phyloP scores from a whole-genome alignment of 2,329 filamentous ascomycete genomes.

The Chalaropsis ovoidea region DNA sequence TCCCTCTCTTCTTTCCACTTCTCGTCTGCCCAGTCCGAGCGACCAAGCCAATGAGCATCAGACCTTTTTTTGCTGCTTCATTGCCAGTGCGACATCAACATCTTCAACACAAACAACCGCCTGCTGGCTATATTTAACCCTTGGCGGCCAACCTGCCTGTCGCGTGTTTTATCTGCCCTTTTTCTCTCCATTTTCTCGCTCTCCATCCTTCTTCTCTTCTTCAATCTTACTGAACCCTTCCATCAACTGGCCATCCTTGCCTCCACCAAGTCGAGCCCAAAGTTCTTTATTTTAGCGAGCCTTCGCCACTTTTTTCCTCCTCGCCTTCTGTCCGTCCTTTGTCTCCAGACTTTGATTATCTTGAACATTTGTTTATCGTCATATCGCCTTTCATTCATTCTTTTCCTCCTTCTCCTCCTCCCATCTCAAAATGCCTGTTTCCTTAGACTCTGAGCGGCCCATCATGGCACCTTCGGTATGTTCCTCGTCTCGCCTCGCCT shows the following conservation, averaged over 20 bases:
- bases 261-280: neutral
- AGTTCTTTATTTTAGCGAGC: conserved; percentile 14
- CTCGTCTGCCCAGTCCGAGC: neutral
- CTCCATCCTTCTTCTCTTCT: conserved; percentile 10
- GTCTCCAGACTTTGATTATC: neutral
- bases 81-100: neutral
- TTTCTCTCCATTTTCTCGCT: conserved; percentile 10
- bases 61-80: neutral
- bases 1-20: neutral
- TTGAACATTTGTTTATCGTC: neutral
- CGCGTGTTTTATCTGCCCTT: conserved; percentile 19
- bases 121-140: conserved; percentile 8
- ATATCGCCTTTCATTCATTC: neutral
- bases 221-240: conserved; percentile 16
- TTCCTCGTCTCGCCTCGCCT: conserved; percentile 28
- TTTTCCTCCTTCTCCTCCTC: neutral
- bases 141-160: conserved; percentile 4
- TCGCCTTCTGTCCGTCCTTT: neutral
- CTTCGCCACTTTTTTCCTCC: conserved; percentile 12
- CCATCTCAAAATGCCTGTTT: conserved; percentile 42
- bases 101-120: neutral
- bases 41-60: neutral
- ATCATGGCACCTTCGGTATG: conserved; percentile 55
- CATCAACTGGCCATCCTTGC: conserved; percentile 10
- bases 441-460: conserved; percentile 50